Percentiles rank a stretch among this genome's conserved stretches.
Conservation (phyloP, 2,329 filamentous ascomycete genomes). For the Truncatella angustata region DNA sequence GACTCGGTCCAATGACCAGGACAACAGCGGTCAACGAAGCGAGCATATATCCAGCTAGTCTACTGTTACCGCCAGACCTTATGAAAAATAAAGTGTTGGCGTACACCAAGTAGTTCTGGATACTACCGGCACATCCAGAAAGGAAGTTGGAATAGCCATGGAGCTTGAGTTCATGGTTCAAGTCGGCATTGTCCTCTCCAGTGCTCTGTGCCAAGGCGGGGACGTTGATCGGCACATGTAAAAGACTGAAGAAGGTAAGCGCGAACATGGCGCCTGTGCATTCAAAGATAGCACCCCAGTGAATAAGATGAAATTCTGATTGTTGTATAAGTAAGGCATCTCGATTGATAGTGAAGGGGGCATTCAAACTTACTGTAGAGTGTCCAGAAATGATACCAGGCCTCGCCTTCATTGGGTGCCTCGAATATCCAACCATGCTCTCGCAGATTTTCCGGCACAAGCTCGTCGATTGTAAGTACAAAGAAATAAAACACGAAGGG, state of each 20-base stretch:
- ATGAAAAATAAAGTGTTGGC: constrained; percentile 98
- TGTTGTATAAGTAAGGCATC: constrained; percentile 19
- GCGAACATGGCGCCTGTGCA: constrained; percentile 94
- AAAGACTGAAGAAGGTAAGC: constrained; percentile 92
- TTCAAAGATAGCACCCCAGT: constrained; percentile 80
- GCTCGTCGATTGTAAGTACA: constrained; percentile 64
- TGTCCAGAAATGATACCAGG: constrained; percentile 98
- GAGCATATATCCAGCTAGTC: constrained; percentile 82
- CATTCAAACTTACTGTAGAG: constrained; percentile 70
- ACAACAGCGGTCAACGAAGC: constrained; percentile 77
- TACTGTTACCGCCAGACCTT: constrained; percentile 82
- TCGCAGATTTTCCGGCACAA: constrained; percentile 67
- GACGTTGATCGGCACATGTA: constrained; percentile 98
- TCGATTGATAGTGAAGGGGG: background rate
- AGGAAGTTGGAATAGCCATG: constrained; percentile 92
- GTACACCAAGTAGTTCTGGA: constrained; percentile 96
- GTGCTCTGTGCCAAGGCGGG: constrained; percentile 87
- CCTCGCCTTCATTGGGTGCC: constrained; percentile 77
- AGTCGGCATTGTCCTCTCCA: constrained; percentile 86
- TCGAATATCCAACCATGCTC: constrained; percentile 86
- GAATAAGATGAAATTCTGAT: constrained; percentile 74
- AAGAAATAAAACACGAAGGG: constrained; percentile 76
- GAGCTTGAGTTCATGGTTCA: constrained; percentile 87
- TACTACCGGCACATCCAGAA: constrained; percentile 83
- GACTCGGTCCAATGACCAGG: constrained; percentile 78